Percentiles rank a stretch among this genome's conserved stretches.
Evolutionary conservation across 2,329 filamentous ascomycete species (phyloP).

Genomic region (Colletotrichum gigasporum): DNA sequence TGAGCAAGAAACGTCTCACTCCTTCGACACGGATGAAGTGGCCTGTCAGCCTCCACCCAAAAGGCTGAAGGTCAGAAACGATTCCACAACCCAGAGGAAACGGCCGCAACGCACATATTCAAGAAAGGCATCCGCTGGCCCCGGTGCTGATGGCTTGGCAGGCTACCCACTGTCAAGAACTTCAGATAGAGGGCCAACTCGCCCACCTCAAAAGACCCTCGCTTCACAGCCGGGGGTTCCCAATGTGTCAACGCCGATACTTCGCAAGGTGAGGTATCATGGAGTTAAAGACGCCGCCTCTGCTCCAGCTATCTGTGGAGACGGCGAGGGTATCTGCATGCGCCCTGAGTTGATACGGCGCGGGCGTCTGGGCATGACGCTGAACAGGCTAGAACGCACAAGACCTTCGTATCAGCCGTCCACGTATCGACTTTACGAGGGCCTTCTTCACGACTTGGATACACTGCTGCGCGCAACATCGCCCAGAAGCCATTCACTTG

Average conservation of each 20-base stretch:
- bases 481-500: neutral
- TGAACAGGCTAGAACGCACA: neutral
- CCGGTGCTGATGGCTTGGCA: neutral
- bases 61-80: neutral
- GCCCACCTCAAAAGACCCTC: neutral
- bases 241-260: conserved; percentile 17
- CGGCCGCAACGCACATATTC: conserved; percentile 30
- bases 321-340: neutral
- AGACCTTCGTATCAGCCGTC: conserved; percentile 34
- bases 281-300: neutral
- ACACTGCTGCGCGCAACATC: conserved; percentile 40
- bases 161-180: neutral
- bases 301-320: neutral
- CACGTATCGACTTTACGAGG: conserved; percentile 43
- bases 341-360: neutral
- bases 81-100: conserved; percentile 33
- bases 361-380: neutral
- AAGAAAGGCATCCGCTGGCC: neutral
- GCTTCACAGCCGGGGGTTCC: neutral
- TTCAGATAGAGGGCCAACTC: neutral
- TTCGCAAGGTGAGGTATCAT: conserved; percentile 14
- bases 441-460: conserved; percentile 43
- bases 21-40: neutral
- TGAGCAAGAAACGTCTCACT: neutral
- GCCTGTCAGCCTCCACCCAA: neutral